These are phyloP conservation scores for Ligustrum vulgare DNA, from an alignment of 257 asterid genomes.

Conservation along the genomic window DNA sequence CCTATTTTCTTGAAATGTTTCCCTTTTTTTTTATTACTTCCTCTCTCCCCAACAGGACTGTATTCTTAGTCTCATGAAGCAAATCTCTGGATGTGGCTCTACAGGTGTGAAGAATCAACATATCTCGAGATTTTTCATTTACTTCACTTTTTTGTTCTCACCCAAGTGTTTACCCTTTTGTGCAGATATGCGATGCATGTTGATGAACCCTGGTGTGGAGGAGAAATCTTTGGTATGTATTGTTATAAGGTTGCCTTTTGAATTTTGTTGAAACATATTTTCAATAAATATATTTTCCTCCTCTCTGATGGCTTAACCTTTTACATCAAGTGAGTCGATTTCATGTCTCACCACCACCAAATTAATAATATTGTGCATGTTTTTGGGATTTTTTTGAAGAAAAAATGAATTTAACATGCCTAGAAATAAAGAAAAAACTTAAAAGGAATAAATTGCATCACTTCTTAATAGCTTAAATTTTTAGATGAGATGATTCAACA, in stretches of 20 bases:
- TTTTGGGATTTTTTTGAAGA: background rate
- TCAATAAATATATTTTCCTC: conserved; percentile 5
- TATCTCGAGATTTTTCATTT: conserved; percentile 11
- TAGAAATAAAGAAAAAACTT: background rate
- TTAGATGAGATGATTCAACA: background rate
- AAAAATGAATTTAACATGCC: background rate
- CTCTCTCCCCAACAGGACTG: conserved; percentile 51
- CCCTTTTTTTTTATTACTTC: background rate
- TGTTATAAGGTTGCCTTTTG: conserved; percentile 2
- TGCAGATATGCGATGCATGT: conserved; percentile 49
- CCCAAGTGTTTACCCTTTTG: conserved; percentile 22
- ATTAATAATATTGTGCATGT: background rate
- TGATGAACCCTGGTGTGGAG: conserved; percentile 29
- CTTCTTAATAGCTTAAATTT: too few species aligned
- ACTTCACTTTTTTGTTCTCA: conserved; percentile 5
- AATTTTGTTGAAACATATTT: background rate
- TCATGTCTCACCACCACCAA: background rate
- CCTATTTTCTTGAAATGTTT: background rate
- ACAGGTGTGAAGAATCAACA: conserved; percentile 47
- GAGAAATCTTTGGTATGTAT: conserved; percentile 69
- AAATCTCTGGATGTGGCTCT: conserved; percentile 51
- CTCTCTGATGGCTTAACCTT: background rate
- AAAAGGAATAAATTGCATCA: too few species aligned
- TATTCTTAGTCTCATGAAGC: conserved; percentile 69
- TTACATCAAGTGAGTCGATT: background rate